Percentiles rank a stretch among this genome's conserved stretches.
Evolutionary conservation across 176 grass and related monocot species (phyloP).

Genomic region (Metroxylon sagu): DNA sequence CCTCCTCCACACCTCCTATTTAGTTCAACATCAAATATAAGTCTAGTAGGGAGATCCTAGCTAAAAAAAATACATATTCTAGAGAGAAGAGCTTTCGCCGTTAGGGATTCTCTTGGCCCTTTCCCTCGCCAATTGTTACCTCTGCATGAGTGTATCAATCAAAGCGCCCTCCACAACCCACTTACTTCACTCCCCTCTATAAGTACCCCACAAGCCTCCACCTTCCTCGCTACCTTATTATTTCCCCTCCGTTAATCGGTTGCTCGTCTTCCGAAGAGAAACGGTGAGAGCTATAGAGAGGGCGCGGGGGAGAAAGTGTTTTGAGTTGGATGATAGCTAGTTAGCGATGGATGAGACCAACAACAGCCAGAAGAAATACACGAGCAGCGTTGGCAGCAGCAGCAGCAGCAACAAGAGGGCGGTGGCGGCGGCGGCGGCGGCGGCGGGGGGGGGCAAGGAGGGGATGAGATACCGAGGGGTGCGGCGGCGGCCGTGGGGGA

Average conservation of each 20-base stretch:
- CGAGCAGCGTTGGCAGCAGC: conserved; percentile 21
- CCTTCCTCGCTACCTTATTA: background rate
- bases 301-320: no score
- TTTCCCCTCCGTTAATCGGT: background rate
- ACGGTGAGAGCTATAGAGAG: no score
- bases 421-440: background rate
- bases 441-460: background rate
- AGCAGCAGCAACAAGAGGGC: conserved; percentile 12
- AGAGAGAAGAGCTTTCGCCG: background rate
- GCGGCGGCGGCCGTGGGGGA: conserved; percentile 81
- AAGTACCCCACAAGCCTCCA: background rate
- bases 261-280: no score
- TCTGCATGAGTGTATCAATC: conserved; percentile 21
- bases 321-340: no score
- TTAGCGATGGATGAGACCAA: conserved; percentile 18
- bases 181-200: conserved; percentile 9
- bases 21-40: no score
- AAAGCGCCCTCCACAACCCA: background rate
- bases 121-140: background rate
- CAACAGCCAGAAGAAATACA: conserved; percentile 10
- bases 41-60: no score
- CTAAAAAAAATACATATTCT: no score
- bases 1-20: no score
- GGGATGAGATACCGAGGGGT: conserved; percentile 70
- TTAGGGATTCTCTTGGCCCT: conserved; percentile 5